Conservation (phyloP, 2,329 filamentous ascomycete species). For the Cladosporium colombiae region DNA sequence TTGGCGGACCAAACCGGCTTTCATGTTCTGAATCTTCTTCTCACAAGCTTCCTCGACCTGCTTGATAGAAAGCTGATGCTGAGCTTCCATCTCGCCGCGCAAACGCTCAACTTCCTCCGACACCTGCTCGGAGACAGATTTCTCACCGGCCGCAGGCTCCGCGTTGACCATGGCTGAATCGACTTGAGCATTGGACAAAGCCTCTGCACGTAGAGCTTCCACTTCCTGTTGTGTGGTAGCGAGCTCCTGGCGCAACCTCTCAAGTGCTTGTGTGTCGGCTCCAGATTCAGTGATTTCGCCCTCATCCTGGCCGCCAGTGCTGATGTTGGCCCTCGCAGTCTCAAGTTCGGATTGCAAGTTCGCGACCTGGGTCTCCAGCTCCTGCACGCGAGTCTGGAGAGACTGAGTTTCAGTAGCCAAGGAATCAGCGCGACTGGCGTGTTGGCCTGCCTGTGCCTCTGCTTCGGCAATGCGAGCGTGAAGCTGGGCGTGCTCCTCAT, state of each 20-base stretch:
- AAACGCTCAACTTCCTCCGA: conserved; percentile 44
- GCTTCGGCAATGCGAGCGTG: conserved; percentile 43
- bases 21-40: conserved; percentile 68
- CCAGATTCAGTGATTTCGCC: conserved; percentile 21
- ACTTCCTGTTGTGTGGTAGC: conserved; percentile 48
- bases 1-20: conserved; percentile 66
- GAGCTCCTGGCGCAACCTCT: conserved; percentile 45
- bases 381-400: conserved; percentile 63
- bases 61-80: conserved; percentile 40
- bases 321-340: conserved; percentile 26
- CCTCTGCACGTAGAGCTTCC: conserved; percentile 45
- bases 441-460: conserved; percentile 43
- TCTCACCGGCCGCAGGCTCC: conserved; percentile 29
- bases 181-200: conserved; percentile 27
- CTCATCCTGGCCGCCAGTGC: conserved; percentile 16
- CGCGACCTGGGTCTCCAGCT: conserved; percentile 62
- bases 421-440: conserved; percentile 39
- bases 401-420: conserved; percentile 46
- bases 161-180: conserved; percentile 22
- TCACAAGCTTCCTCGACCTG: conserved; percentile 53
- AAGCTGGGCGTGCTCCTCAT: conserved; percentile 39
- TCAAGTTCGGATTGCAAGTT: conserved; percentile 42
- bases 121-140: conserved; percentile 52
- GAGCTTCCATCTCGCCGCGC: conserved; percentile 40
- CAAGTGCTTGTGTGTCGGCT: conserved; percentile 32